Evolutionary conservation across 2,329 filamentous ascomycete species (phyloP), one percentile per base, ranked within the genome.

Genomic region (Colletotrichum musicola): DNA sequence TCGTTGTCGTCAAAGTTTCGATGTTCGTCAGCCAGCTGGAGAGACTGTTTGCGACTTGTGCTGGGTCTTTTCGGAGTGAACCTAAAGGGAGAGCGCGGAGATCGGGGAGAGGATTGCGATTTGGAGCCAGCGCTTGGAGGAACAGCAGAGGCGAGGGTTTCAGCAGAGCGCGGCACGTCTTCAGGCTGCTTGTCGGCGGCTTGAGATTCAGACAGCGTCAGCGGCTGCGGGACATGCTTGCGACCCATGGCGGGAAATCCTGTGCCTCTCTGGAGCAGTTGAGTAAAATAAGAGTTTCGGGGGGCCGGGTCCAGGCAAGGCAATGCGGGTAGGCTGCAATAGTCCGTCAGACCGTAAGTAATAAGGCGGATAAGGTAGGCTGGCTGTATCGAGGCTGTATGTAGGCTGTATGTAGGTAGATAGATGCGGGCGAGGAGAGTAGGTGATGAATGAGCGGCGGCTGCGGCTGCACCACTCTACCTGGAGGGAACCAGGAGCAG

Each of bases 141-240:
- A 51, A 55, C 62, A 77, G 55, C 74, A 71, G 73, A 72, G 73
- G 69, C 71, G 66, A 73, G 73, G 69, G 73, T 76, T 77, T 77
- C 77, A 75, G 74, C 71, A 72, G 72, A 73, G 58, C 71, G 72
- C 72, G 74, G 59, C 72, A 75, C 74, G 68, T 75, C 63, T 62
- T 64, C 73, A 68, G 71, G 69, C 70, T 70, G 72, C 72, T 78
- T 77, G 73, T 75, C 71, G 73, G 74, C 73, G 71, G 74, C 77
- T 72, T 78, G 73, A 71, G 75, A 70, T 64, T 81, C 81, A 74
- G 82, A 80, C 79, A 89, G 81, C 77, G 83, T 79, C 80, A 89
- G 83, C 79, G 87, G 86, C 81, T 88, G 84, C 73, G 86, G 87
- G 79, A 83, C 85, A 75, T 84, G 80, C 80, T 88, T 89, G 78